Percentiles rank a stretch among this genome's conserved stretches.
These are phyloP conservation scores for Eragrostis curvula DNA, from an alignment of 176 grass and related monocot species.

Conservation along the genomic window DNA sequence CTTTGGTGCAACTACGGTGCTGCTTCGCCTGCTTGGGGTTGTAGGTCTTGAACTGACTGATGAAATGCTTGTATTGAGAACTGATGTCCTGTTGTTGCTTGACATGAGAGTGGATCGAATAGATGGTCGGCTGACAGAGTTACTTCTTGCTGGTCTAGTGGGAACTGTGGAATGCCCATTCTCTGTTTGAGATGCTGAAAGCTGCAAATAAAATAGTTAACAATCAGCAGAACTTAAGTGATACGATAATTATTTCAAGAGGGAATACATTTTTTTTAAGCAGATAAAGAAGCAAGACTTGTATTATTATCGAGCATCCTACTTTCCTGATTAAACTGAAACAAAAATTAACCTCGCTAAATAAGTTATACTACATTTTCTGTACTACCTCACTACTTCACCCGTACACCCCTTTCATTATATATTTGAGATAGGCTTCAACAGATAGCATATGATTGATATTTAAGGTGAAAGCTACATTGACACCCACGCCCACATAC, in stretches of 20 bases:
- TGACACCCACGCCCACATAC: background rate
- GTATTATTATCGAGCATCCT: background rate
- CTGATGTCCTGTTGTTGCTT: conserved; percentile 74
- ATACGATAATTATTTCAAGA: background rate
- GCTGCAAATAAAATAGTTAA: conserved; percentile 53
- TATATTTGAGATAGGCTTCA: background rate
- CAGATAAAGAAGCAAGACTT: conserved; percentile 4
- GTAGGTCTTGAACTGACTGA: conserved; percentile 84
- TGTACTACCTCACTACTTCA: background rate
- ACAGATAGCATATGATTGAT: background rate
- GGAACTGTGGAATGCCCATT: conserved; percentile 64
- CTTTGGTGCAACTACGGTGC: conserved; percentile 50
- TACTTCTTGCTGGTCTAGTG: conserved; percentile 80
- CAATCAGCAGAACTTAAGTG: background rate
- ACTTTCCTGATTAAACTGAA: background rate
- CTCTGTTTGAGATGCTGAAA: conserved; percentile 81
- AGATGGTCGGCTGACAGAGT: conserved; percentile 74
- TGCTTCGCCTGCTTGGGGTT: conserved; percentile 68
- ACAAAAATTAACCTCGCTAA: background rate
- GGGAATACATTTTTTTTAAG: background rate
- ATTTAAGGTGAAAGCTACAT: conserved; percentile 4
- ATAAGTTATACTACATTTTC: background rate
- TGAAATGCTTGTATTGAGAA: conserved; percentile 80
- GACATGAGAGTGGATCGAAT: conserved; percentile 60
- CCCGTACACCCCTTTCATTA: background rate